A percentile compares a stretch with the other conserved stretches of the same genome.
Conservation (phyloP, 768 basidiomycete species). For the Macrolepiota dolichaula region DNA sequence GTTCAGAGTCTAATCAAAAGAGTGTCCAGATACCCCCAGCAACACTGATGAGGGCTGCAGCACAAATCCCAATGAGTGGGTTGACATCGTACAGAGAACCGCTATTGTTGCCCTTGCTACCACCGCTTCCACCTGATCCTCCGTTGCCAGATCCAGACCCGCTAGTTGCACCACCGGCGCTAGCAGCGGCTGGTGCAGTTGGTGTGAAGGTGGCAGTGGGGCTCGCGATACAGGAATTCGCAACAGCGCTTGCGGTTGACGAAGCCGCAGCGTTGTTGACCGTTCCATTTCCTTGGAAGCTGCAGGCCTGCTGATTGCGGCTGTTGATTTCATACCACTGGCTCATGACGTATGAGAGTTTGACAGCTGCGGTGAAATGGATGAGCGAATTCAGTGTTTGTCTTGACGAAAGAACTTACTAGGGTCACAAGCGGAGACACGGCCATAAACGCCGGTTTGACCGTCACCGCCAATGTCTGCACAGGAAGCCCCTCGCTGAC, state of each 20-base stretch:
- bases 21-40: constrained; percentile 44
- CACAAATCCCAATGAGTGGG: constrained; percentile 32
- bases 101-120: constrained; percentile 17
- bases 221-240: constrained; percentile 64
- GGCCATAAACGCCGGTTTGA: constrained; percentile 70
- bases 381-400: constrained; percentile 4
- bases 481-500: constrained; percentile 59
- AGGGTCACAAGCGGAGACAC: constrained; percentile 75
- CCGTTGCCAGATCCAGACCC: constrained; percentile 20
- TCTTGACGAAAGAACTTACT: constrained; percentile 36
- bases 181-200: constrained; percentile 33
- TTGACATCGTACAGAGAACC: constrained; percentile 25
- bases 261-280: constrained; percentile 57
- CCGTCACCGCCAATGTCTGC: constrained; percentile 71
- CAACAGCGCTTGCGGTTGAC: constrained; percentile 49
- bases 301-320: constrained; percentile 61
- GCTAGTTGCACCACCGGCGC: constrained; percentile 18
- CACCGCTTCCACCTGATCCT: constrained; percentile 14
- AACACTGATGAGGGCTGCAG: constrained; percentile 31
- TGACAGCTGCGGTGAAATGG: constrained; percentile 46
- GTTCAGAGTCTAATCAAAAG: constrained; percentile 18
- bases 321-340: constrained; percentile 67
- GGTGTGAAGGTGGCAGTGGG: constrained; percentile 65
- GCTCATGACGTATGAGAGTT: constrained; percentile 82
- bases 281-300: constrained; percentile 83